Evolutionary conservation across 1,284 basidiomycete species (phyloP), one percentile per base, ranked within the genome.

Genomic region (Lignosus rhinocerotis): DNA sequence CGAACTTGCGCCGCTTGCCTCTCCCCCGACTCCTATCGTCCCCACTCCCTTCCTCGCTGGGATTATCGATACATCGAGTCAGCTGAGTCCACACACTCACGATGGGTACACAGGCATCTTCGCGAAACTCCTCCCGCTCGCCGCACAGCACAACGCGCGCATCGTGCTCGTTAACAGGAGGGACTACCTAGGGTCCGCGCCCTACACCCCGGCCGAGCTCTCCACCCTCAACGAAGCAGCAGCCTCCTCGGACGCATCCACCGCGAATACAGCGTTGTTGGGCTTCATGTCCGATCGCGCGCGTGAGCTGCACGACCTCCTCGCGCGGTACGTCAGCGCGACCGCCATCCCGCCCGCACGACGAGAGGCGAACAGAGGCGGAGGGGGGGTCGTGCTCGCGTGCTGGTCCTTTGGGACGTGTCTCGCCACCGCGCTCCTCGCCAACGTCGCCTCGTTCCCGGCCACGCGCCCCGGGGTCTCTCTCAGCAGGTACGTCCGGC

Each of bases 101-200:
- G 46, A 38, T 31, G n/a, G n/a, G 16, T 43, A 51, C 43, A 14
- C 54, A 72, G 70, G 56, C n/a, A 64, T 67, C n/a, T 72, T 72
- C 60, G 7, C 50, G 11, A 62, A 50, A 61, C 10, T 61, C 65
- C 7, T 53, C 39, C 51, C 56, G 1, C 47, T 53, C 43, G 66
- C 69, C 4, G 48, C 62, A 0, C 34, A 61, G 11, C 51, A 68
- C 57, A 64, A 67, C 54, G 32, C 69, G 5, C 72, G 72, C 8
- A 38, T 75, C 31, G 63, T 75, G 21, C 55, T 68, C 11, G 41
- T 74, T 21, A 75, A 73, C 42, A 53, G 69, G 39, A 69, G 72
- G n/a, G 73, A 71, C 43, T 75, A 74, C 47, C 66, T 63, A 8
- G 70, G 69, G 2, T 67, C 69, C 14, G 66, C 64, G 1, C 67